phyloP scores from a whole-genome alignment of 2,329 filamentous ascomycete species.

The Exophiala calicioides region DNA sequence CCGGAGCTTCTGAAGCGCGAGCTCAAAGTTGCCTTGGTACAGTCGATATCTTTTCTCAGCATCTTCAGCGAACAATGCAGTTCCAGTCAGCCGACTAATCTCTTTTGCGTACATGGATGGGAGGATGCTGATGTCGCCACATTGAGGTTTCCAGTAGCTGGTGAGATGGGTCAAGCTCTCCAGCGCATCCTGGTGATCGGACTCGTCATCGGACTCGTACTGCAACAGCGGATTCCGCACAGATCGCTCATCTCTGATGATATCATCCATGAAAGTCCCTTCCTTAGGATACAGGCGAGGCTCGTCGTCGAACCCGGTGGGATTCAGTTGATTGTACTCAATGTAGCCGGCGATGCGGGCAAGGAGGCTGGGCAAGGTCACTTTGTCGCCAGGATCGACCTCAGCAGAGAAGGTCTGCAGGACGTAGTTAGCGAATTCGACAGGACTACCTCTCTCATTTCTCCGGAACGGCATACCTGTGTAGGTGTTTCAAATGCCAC shows the following conservation, averaged over 20 bases:
- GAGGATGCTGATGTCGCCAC: slow-evolving; percentile 27
- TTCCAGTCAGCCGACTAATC: slow-evolving; percentile 23
- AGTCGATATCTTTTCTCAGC: slow-evolving; percentile 25
- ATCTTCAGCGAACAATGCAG: slow-evolving; percentile 24
- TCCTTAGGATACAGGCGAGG: slow-evolving; percentile 18
- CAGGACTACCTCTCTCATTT: neutral
- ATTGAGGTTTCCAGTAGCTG: slow-evolving; percentile 25
- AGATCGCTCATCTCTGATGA: slow-evolving; percentile 15
- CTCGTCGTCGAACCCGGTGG: slow-evolving; percentile 19
- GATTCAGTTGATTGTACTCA: slow-evolving; percentile 11
- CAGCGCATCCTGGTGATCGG: slow-evolving; percentile 21
- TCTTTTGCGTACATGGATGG: slow-evolving; percentile 23
- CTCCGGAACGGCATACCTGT: slow-evolving; percentile 10
- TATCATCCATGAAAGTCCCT: slow-evolving; percentile 19
- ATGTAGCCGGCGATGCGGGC: slow-evolving; percentile 22
- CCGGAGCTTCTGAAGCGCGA: slow-evolving; percentile 26
- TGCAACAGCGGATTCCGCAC: slow-evolving; percentile 14
- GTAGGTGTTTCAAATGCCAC: slow-evolving; percentile 19
- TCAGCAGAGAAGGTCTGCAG: slow-evolving; percentile 24
- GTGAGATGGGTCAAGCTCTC: slow-evolving; percentile 21
- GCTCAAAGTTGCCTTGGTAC: slow-evolving; percentile 23
- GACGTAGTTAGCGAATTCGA: slow-evolving; percentile 11
- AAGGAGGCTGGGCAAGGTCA: slow-evolving; percentile 16
- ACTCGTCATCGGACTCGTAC: slow-evolving; percentile 24
- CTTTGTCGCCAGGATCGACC: slow-evolving; percentile 17